Evolutionary conservation across 352 stramenopile species (phyloP), one percentile per base, ranked within the genome.

Genomic region (Phytophthora cryptogea): DNA sequence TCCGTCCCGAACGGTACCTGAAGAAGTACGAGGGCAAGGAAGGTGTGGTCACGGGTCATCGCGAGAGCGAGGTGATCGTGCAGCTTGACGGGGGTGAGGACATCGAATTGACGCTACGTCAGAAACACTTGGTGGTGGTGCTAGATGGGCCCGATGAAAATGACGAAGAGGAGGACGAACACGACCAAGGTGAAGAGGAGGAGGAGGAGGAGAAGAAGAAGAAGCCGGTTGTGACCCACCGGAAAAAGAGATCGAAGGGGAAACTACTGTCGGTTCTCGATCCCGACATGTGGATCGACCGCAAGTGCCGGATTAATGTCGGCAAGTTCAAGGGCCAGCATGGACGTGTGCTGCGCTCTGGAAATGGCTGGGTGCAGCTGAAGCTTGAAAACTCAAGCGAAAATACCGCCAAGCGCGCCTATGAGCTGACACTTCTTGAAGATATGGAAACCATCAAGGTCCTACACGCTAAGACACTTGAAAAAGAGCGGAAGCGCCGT

Each of bases 301-400:
- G 87, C 42, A 82, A 83, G 40, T 93, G 86, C 40, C 81, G 87
- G 14, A 92, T 95, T 50, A 95, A 95, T 46, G 87, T 95, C 0
- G 87, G 87, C 54, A 95, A 95, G 66, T 95, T 94, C 55, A 92
- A 92, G 37, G 85, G 85, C 1, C 61, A 80, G 17, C 72, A 84
- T 49, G 87, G 84, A 2, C 80, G 83, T 33, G 87, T 95, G 7
- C 53, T 94, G 8, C 83, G 83, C 10, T 95, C 87, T 5, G 87
- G 87, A 16, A 95, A 95, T 54, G 87, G 87, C n/a, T 95, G 87
- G 87, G 87, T 95, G 23, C 87, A 95, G 49, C 60, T 95, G 14
- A 78, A 80, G 30, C 73, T 95, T 5, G 73, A 92, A 37, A 90
- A 93, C 48, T 91, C 84, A 13, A 90, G 82, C 44, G 81, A 92